These are phyloP conservation scores for Effrenium voratum DNA, from an alignment of 73 alveolate species.

Conservation along the genomic window DNA sequence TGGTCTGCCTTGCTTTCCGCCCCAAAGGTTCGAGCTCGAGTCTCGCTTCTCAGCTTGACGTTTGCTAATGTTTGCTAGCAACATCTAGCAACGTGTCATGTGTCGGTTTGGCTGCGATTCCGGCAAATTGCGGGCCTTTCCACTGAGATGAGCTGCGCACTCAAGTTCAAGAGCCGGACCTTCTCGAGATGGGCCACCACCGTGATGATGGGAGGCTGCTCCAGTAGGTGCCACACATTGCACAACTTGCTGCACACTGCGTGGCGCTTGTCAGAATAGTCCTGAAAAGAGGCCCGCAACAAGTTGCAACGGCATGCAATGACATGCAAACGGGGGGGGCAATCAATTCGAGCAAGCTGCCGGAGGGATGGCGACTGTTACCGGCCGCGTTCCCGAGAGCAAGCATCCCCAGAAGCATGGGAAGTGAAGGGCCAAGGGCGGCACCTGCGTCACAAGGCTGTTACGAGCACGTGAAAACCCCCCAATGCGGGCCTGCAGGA, in stretches of 20 bases:
- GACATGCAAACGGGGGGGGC: not conserved
- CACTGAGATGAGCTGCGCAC: not conserved
- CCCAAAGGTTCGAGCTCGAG: no score
- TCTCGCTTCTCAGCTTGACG: no score
- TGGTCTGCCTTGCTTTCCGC: no score
- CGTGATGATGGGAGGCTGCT: conserved; percentile 54
- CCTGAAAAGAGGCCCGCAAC: not conserved
- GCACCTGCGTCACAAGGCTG: conserved; percentile 24
- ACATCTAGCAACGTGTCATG: no score
- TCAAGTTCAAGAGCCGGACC: not conserved
- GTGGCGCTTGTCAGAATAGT: conserved; percentile 25
- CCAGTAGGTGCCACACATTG: conserved; percentile 74
- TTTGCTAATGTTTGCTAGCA: no score
- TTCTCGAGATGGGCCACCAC: conserved; percentile 22
- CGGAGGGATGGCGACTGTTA: conserved; percentile 75
- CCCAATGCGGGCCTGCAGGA: not conserved
- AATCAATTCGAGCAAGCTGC: not conserved
- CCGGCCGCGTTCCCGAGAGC: conserved; percentile 60
- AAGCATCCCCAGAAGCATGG: conserved; percentile 79
- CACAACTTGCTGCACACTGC: conserved; percentile 68
- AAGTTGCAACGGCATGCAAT: not conserved
- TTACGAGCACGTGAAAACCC: not conserved
- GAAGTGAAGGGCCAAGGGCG: conserved; percentile 57
- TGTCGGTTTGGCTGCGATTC: no score
- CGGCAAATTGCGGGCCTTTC: not conserved